Evolutionary conservation across 176 grass and related monocot species (phyloP), one percentile per base, ranked within the genome.

Genomic region (Oryza coarctata): DNA sequence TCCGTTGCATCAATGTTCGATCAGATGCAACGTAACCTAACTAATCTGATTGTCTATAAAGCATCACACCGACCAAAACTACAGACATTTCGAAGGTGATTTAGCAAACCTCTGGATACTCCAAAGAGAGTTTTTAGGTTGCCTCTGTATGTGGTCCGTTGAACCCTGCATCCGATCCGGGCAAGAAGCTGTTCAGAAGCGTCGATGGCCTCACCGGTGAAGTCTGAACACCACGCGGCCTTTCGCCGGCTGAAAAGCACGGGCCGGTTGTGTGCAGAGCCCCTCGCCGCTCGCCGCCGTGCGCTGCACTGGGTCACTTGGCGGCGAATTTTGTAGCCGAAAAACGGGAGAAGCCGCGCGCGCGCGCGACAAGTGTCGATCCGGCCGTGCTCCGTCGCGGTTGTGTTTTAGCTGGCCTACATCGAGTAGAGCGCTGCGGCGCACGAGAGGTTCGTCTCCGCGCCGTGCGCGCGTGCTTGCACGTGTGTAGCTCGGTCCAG

Each of bases 401-500:
- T 3, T 3, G 32, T 33, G 32, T 70, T 38, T n/a, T 4, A 18
- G 7, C 10, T 20, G 22, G 25, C 62, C 28, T 32, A 1, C 12
- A 28, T 25, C 13, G 47, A 50, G 6, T 52, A 52, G 18, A 52
- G 26, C 1, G 26, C 1, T 22, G 43, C 41, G 7, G n/a, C 12
- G 31, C 28, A 79, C 77, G 43, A 68, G 64, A 80, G 67, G 36
- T 68, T 80, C 64, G 40, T 47, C n/a, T 13, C 30, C 43, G 28
- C 28, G 20, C 22, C 15, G 18, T 15, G 49, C 49, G 18, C 5
- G 49, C 18, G 7, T 31, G 1, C 1, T 4, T 0, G 34, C 55
- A 38, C 33, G 2, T 52, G 17, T 52, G 49, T 52, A 10, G n/a
- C 33, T 60, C 12, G 45, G 17, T 74, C 17, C 45, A 74, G 45